Conservation (phyloP, 1,139 yeast genomes). For the Diutina mesorugosa region DNA sequence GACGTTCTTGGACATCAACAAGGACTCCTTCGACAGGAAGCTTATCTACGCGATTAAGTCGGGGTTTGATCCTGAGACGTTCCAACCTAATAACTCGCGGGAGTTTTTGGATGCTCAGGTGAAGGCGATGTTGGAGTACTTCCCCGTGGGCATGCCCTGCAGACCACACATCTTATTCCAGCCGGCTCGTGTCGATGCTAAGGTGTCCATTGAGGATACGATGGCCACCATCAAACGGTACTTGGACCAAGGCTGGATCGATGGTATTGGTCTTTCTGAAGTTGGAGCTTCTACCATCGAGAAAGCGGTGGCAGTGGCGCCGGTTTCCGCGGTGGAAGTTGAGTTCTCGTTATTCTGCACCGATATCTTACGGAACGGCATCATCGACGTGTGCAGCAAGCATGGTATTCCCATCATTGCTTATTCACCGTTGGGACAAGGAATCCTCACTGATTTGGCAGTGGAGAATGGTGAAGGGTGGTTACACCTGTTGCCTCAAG, state of each 20-base stretch:
- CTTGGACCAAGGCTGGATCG: slow-evolving; percentile 43
- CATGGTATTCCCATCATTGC: slow-evolving; percentile 54
- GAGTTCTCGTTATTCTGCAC: slow-evolving; percentile 59
- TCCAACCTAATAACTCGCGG: slow-evolving; percentile 36
- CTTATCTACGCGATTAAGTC: slow-evolving; percentile 56
- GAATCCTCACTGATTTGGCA: slow-evolving; percentile 51
- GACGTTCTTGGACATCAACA: slow-evolving; percentile 27
- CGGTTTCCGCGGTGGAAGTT: slow-evolving; percentile 57
- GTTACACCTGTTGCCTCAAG: slow-evolving; percentile 13
- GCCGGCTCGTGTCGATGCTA: slow-evolving; percentile 53
- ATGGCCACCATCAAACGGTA: slow-evolving; percentile 36
- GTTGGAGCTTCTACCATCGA: slow-evolving; percentile 46
- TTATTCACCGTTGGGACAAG: slow-evolving; percentile 77
- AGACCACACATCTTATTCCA: slow-evolving; percentile 42
- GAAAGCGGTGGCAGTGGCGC: slow-evolving; percentile 35
- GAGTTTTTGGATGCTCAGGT: slow-evolving; percentile 38
- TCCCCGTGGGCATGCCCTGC: slow-evolving; percentile 26
- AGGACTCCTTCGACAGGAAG: slow-evolving; percentile 27
- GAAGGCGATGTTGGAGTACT: slow-evolving; percentile 27
- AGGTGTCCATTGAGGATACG: slow-evolving; percentile 34
- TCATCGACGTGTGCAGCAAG: slow-evolving; percentile 37
- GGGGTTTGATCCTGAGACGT: slow-evolving; percentile 21
- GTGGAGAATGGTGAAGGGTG: slow-evolving; percentile 25
- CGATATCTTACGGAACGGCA: slow-evolving; percentile 48
- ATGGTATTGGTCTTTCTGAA: slow-evolving; percentile 63